Base-by-base conservation (phyloP, 768 basidiomycete species). In the Ramaria rubella region DNA sequence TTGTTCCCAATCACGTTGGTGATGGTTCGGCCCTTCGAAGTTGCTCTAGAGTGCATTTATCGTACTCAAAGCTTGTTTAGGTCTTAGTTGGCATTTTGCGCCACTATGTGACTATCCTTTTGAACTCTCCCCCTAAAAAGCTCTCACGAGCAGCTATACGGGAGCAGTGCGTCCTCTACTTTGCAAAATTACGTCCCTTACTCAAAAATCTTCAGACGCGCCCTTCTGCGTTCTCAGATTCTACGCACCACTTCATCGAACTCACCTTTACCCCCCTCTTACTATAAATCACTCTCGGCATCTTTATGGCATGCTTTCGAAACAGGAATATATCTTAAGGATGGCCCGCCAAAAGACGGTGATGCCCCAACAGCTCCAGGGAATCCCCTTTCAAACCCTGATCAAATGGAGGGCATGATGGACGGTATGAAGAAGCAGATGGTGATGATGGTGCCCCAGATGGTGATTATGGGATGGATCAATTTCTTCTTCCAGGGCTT, bases 401-500 rank as follows among this genome's bases (percentile, higher is more conserved):
- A 82, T 49, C 85, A 86, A 44, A 95, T 98, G 93, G 95, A 97
- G 62, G 90, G 90, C 36, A 94, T 97, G 92, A 95, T 97, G 94
- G 81, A 92, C 11, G 91, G 91, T 33, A 90, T 99, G 87, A 97
- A 97, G 77, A 97, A 95, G 19, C 96, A 99, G 72, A 92, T 91
- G 80, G 93, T 97, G 49, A 94, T 96, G 90, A 97, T 98, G 90
- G 88, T 95, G 14, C 91, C 90, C 17, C 90, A 98, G 72, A 97
- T 97, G 88, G 79, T 96, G 59, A 92, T 98, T 63, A 98, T 98
- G 95, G 94, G 94, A 51, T 98, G 95, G 90, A 97, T 99, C 73
- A 97, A 94, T 70, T 93, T 94, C 71, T 99, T 99, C 83, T 99
- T 98, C 75, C 89, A 95, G 65, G 96, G 96, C 27, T 97, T 98